These are phyloP conservation scores for Fraxinus velutina DNA, from an alignment of 305 asterid genomes.

Conservation along the genomic window DNA sequence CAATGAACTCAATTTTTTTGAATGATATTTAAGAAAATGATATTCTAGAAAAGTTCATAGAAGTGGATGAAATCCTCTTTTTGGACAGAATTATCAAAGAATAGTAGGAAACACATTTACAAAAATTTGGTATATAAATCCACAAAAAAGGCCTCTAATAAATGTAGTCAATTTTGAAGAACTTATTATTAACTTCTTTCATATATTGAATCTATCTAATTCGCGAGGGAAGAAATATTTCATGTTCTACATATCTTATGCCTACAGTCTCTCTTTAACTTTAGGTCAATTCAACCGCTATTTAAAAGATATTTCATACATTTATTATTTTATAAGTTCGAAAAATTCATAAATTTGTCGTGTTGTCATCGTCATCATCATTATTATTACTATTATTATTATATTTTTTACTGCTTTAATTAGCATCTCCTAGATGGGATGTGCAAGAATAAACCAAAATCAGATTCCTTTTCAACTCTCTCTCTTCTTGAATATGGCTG, in stretches of 20 bases:
- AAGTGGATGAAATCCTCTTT: no score
- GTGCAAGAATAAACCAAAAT: conserved; percentile 37
- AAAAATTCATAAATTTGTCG: not conserved
- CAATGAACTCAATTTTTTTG: not conserved
- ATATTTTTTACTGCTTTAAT: not conserved
- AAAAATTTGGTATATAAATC: no score
- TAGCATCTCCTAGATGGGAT: not conserved
- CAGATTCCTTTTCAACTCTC: conserved; percentile 44
- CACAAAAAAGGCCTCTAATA: not conserved
- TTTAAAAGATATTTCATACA: not conserved
- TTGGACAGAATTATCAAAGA: not conserved
- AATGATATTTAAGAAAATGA: not conserved
- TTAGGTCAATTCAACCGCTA: not conserved
- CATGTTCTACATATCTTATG: no score
- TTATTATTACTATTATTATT: no score
- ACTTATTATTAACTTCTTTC: not conserved
- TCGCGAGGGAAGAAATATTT: not conserved
- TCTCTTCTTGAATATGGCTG: conserved; percentile 25
- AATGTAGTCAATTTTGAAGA: not conserved
- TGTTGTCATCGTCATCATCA: no score
- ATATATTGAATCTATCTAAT: not conserved
- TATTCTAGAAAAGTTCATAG: no score
- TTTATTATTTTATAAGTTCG: not conserved
- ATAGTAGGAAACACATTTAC: no score
- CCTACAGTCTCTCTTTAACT: not conserved